These are phyloP conservation scores for Coniochaeta sp. DNA, from an alignment of 2,329 filamentous ascomycete species.

Conservation along the genomic window DNA sequence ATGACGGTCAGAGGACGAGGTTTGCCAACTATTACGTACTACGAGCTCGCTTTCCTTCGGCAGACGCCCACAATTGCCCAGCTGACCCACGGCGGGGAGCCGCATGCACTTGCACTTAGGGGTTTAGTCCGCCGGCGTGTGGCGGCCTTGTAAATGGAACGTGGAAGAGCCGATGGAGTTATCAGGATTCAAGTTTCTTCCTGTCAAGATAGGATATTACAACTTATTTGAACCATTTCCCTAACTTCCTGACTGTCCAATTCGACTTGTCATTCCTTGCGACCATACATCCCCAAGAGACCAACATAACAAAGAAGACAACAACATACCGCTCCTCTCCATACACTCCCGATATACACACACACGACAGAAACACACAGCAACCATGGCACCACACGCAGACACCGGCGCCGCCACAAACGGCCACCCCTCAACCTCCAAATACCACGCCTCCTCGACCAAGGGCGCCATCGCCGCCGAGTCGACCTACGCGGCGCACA, in stretches of 20 bases:
- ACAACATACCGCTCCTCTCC: not conserved
- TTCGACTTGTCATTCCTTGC: not conserved
- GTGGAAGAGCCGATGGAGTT: not conserved
- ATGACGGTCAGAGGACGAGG: not conserved
- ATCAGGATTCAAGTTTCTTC: not conserved
- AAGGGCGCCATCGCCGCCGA: constrained; percentile 73
- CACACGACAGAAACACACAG: not conserved
- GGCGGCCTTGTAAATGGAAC: not conserved
- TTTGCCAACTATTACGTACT: constrained; percentile 4
- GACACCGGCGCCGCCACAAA: constrained; percentile 29
- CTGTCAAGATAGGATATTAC: constrained; percentile 5
- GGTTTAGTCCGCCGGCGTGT: constrained; percentile 35
- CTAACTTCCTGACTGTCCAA: constrained; percentile 5
- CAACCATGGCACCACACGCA: constrained; percentile 56
- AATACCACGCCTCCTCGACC: constrained; percentile 72
- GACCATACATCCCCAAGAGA: not conserved
- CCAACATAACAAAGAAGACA: not conserved
- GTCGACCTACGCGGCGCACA: constrained; percentile 85
- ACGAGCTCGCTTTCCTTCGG: constrained; percentile 18
- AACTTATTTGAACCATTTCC: constrained; percentile 5
- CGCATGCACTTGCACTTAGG: constrained; percentile 51
- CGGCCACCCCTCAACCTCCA: constrained; percentile 24
- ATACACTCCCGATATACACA: too few relatives aligned
- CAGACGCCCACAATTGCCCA: constrained; percentile 7
- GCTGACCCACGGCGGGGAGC: constrained; percentile 1